Conservation (phyloP, 208 protist species). For the Crithidia sp. region DNA sequence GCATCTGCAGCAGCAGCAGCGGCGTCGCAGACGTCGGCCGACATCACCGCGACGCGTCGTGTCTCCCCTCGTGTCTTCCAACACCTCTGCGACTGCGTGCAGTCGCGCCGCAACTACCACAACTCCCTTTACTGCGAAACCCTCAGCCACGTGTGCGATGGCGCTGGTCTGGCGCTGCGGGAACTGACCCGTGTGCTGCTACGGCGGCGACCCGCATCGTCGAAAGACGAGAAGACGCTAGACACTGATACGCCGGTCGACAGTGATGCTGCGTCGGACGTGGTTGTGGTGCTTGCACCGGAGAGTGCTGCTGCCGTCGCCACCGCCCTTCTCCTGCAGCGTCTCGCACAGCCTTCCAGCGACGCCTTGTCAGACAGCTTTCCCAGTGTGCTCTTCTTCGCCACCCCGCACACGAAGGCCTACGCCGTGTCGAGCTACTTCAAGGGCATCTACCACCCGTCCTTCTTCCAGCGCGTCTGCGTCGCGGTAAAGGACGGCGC, state of each 20-base stretch:
- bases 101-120: slow-evolving; percentile 63
- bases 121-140: slow-evolving; percentile 69
- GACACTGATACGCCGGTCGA: not conserved
- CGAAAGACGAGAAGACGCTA: not conserved
- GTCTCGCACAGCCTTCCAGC: slow-evolving; percentile 9
- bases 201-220: slow-evolving; percentile 12
- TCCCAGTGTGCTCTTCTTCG: slow-evolving; percentile 40
- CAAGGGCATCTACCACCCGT: slow-evolving; percentile 58
- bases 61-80: no score
- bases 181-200: slow-evolving; percentile 30
- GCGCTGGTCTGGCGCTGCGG: slow-evolving; percentile 29
- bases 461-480: slow-evolving; percentile 40
- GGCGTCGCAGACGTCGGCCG: not conserved
- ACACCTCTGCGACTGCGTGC: not conserved
- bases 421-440: slow-evolving; percentile 56
- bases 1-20: no score
- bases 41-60: slow-evolving; percentile 1
- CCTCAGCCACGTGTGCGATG: slow-evolving; percentile 24
- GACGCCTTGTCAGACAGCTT: not conserved
- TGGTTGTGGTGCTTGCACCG: slow-evolving; percentile 43
- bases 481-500: not conserved
- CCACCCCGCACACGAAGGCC: slow-evolving; percentile 44
- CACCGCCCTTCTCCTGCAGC: slow-evolving; percentile 49
- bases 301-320: slow-evolving; percentile 59
- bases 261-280: not conserved